Percentiles rank a stretch among this genome's conserved stretches.
phyloP scores from a whole-genome alignment of 305 asterid species.

The Rubia tinctorum region DNA sequence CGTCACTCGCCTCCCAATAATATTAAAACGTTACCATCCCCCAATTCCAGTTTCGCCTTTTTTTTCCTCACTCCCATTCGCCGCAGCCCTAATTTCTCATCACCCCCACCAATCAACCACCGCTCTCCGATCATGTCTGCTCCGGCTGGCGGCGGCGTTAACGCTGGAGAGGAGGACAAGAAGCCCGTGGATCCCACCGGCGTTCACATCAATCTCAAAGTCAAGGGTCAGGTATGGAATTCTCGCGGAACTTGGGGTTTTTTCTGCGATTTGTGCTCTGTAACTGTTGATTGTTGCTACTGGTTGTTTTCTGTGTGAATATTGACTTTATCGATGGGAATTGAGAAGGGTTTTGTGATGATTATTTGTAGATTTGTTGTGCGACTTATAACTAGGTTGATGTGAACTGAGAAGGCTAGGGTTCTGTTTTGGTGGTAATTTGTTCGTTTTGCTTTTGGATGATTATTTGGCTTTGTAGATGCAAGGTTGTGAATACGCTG shows the following conservation, averaged over 20 bases:
- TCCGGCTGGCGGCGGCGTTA: slow-evolving; percentile 4
- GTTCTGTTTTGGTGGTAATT: background rate
- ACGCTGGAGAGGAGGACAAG: slow-evolving; percentile 22
- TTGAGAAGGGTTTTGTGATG: background rate
- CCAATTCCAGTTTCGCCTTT: background rate
- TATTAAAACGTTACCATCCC: background rate
- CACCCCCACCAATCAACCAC: background rate
- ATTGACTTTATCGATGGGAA: background rate
- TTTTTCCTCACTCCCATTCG: background rate
- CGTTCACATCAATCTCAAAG: slow-evolving; percentile 27
- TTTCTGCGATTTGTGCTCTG: background rate
- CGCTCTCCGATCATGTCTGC: slow-evolving; percentile 12
- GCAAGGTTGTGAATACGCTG: background rate
- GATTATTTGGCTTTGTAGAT: too few relatives aligned
- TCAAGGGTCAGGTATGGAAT: slow-evolving; percentile 28
- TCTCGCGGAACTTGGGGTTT: background rate
- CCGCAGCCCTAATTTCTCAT: background rate
- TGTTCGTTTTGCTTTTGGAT: background rate
- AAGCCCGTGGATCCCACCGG: slow-evolving; percentile 18
- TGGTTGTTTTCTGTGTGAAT: background rate
- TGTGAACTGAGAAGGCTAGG: background rate
- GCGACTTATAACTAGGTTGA: background rate
- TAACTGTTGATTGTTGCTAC: background rate
- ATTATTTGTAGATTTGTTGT: background rate
- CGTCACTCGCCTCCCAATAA: background rate